Percentiles rank a stretch among this genome's conserved stretches.
These are phyloP conservation scores for Hericium alpestre DNA, from an alignment of 768 basidiomycete genomes.

Conservation along the genomic window DNA sequence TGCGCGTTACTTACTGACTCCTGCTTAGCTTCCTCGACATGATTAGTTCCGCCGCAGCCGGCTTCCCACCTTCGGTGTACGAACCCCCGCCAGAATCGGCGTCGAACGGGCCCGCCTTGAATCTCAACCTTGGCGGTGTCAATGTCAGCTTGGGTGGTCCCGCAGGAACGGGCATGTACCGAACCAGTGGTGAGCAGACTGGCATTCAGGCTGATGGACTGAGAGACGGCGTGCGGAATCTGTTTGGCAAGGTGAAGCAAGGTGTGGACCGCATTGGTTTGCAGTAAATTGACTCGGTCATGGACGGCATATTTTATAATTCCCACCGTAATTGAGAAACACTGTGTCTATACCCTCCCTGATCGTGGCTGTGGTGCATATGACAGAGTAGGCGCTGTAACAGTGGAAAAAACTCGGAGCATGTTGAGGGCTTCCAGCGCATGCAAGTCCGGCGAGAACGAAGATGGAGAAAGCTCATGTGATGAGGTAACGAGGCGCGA, in stretches of 20 bases:
- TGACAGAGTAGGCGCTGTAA: neutral
- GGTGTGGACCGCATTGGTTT: conserved; percentile 57
- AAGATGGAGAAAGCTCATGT: neutral
- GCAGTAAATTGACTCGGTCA: conserved; percentile 11
- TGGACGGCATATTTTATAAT: neutral
- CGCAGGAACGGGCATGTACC: conserved; percentile 73
- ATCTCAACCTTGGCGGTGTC: conserved; percentile 85
- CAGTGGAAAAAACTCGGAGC: neutral
- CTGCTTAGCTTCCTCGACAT: conserved; percentile 73
- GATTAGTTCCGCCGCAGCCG: conserved; percentile 61
- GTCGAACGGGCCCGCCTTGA: conserved; percentile 67
- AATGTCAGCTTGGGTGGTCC: conserved; percentile 90
- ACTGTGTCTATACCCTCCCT: neutral
- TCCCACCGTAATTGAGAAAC: neutral
- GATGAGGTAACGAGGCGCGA: neutral
- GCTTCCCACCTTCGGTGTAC: conserved; percentile 55
- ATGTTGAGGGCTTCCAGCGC: neutral
- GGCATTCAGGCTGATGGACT: conserved; percentile 81
- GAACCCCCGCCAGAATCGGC: conserved; percentile 70
- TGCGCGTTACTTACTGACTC: neutral
- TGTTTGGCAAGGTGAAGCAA: conserved; percentile 84
- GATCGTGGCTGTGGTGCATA: neutral
- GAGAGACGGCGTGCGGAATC: conserved; percentile 75
- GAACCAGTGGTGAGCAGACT: conserved; percentile 58
- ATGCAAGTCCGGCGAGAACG: neutral